Evolutionary conservation across 2,329 filamentous ascomycete genomes (phyloP), one percentile per base, ranked within the genome.

Genomic region (Diaporthe eres): DNA sequence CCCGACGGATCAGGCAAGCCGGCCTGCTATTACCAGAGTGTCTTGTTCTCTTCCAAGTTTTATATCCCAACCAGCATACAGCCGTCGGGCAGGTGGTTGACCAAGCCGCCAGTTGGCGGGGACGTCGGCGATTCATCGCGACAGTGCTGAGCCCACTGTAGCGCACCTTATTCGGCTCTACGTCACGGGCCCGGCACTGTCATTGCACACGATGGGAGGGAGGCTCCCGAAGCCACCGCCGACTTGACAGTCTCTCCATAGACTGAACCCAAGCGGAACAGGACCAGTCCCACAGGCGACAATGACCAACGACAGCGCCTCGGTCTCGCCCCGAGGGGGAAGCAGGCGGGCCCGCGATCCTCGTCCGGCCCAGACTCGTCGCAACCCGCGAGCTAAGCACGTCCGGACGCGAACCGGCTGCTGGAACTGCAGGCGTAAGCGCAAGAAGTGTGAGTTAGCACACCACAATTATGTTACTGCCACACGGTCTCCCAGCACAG

Each of bases 391-490:
- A 49, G 49, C 65, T n/a, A 70, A 70, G 34, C 49, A 70, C 34
- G 34, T 70, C 31, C 65, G 65, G 3, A 70, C 65, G 47, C 49
- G 65, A 37, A 70, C 65, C 49, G 65, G 65, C 4, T 70, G 65
- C 49, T 70, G 65, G 65, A 70, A 55, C 65, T 70, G 65, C 65
- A 70, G 65, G 65, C 65, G 65, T 25, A 70, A 55, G 65, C 65
- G 65, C 65, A 70, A 70, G 65, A 70, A 70, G 31, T 70, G 65
- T 70, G n/a, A 70, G 65, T 68, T 49, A 42, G 49, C 65, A 34
- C 47, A 28, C 34, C 47, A 34, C 65, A 49, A 22, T 15, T 9
- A 39, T 15, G 13, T 42, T 5, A 17, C 42, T 34, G 49, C 65
- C 47, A 68, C 47, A 39, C 47, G 7, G 49, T 49, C 34, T 53